Base-by-base conservation (phyloP, 768 basidiomycete species). In the Pholiota microspora region DNA sequence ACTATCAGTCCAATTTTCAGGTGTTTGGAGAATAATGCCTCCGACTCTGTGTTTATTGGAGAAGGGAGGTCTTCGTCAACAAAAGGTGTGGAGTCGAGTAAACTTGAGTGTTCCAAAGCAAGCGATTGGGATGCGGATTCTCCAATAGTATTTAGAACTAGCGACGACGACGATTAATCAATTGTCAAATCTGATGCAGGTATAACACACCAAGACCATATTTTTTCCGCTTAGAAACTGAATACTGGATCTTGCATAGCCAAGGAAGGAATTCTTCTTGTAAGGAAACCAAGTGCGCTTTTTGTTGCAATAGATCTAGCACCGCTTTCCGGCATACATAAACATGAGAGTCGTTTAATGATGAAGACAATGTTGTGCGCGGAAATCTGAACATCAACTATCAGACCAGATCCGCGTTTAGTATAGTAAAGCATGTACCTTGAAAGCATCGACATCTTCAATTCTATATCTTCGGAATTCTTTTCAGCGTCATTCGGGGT, bases 191-290 rank as follows among this genome's bases (percentile, higher is more conserved):
- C n/a, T 38, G 18, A 0, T 2, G 60, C 18, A 21, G 21, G 28
- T 38, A 18, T 7, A 21, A 55, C 69, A 56, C 64, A 88, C 89
- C 70, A 57, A 72, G 69, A 28, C 74, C 79, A 58, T 89, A 89
- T 69, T 84, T 87, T 45, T 68, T 70, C 59, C 75, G 74, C 61
- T 83, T 85, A 13, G 77, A 75, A 8, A 74, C 72, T 55, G 85
- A 86, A 67, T 93, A 93, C 57, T 91, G 89, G 5, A 90, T 73
- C 66, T 92, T 94, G 72, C 92, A 89, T 52, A 97, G 66, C 92
- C 94, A 97, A 0, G 95, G 95, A 9, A 98, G 67, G 63, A 97
- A 91, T 56, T 97, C 93, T 67, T 95, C 89, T 48, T 89, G 80
- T 49, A 98, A 77, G 13, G 94, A 96, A 48, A 92, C 86, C 36